Conservation (phyloP, 139 green algal genomes). For the Haematococcus lacustris region DNA sequence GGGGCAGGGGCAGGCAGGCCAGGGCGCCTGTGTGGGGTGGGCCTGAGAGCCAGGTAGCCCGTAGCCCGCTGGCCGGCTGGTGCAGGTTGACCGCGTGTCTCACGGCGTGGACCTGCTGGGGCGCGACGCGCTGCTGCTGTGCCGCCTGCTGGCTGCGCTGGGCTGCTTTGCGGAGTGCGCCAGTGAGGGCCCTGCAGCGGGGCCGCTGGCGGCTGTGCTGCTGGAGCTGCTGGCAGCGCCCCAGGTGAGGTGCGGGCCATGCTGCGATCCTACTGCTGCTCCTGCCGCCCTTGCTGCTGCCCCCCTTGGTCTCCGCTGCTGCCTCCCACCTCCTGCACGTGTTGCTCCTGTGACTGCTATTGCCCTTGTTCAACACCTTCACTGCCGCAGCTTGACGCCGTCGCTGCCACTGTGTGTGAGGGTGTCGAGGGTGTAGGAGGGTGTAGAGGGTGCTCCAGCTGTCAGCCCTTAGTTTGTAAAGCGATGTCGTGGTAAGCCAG, state of each 20-base stretch:
- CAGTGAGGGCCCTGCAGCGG: conserved; percentile 16
- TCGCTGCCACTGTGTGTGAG: background rate
- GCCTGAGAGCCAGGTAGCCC: too few relatives aligned
- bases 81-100: conserved; percentile 18
- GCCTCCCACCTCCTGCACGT: too few relatives aligned
- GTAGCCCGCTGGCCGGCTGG: too few relatives aligned
- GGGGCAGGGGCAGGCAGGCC: background rate
- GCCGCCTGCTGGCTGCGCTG: conserved; percentile 56
- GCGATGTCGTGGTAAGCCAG: too few relatives aligned
- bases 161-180: conserved; percentile 35
- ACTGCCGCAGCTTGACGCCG: too few relatives aligned
- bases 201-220: conserved; percentile 42
- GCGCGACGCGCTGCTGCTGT: conserved; percentile 54
- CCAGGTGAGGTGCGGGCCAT: conserved; percentile 26
- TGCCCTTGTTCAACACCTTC: background rate
- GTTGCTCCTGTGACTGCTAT: background rate
- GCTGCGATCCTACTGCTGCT: background rate
- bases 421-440: too few relatives aligned
- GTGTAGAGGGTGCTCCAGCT: too few relatives aligned
- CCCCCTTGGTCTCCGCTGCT: too few relatives aligned
- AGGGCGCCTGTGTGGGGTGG: too few relatives aligned
- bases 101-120: conserved; percentile 81
- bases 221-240: conserved; percentile 59
- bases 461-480: too few relatives aligned
- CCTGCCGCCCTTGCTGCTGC: too few relatives aligned